Conservation (phyloP, 163 green algal genomes). For the Chlamydomonas reinhardtii region DNA sequence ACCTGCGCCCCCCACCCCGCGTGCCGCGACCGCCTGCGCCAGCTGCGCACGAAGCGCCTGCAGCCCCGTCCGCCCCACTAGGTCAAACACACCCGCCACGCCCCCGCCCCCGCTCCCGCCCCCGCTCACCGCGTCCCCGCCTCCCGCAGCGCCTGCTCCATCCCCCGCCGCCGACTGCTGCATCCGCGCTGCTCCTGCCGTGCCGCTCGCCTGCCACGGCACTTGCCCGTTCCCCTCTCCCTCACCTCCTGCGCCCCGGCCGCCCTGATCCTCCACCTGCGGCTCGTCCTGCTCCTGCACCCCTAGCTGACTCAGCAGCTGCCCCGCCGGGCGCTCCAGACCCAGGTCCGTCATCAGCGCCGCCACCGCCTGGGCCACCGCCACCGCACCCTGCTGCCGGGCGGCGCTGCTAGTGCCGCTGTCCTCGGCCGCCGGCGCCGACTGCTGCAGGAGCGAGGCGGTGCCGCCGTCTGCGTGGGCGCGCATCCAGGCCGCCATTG, state of each 20-base stretch:
- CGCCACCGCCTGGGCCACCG: not conserved
- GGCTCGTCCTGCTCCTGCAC: not conserved
- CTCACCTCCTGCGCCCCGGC: too few relatives aligned
- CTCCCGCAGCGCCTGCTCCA: too few relatives aligned
- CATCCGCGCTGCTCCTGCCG: not conserved
- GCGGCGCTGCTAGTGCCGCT: not conserved
- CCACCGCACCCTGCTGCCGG: not conserved
- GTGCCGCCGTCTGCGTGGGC: not conserved
- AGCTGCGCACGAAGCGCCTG: not conserved
- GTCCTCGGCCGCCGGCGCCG: not conserved
- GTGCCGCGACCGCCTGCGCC: not conserved
- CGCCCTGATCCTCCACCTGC: not conserved
- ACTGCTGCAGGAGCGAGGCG: not conserved
- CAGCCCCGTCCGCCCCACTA: not conserved
- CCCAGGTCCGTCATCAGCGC: constrained; percentile 11
- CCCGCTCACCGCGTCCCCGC: not conserved
- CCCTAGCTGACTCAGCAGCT: not conserved
- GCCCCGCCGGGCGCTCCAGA: not conserved
- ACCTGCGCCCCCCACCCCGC: not conserved
- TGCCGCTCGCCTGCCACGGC: too few relatives aligned
- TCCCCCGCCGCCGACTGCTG: not conserved
- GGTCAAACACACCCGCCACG: not conserved
- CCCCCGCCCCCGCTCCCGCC: not conserved
- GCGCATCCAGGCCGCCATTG: not conserved
- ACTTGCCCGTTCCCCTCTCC: too few relatives aligned